Base-by-base conservation (phyloP, 2,329 filamentous ascomycete genomes). In the Diplodia corticola region DNA sequence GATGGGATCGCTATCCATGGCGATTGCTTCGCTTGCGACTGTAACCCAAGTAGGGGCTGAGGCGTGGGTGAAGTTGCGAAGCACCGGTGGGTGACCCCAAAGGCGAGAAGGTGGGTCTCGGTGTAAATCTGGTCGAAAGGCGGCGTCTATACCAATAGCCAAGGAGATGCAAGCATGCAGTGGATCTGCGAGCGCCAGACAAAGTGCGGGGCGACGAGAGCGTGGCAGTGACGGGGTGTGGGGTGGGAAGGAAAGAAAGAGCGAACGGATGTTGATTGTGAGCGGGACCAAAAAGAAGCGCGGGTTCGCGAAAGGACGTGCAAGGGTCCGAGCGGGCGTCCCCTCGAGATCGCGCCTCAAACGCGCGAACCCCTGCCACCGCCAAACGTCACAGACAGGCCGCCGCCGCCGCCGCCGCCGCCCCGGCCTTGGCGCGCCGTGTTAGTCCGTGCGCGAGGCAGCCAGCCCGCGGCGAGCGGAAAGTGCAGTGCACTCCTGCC, bases 1-100 rank as follows among this genome's bases (percentile, higher is more conserved):
- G n/a, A 65, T 55, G 17, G 50, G 63, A 12, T 65, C 44, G 17
- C 15, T 20, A 5, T 60, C 54, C 64, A 65, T 65, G 22, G 24
- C 20, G 30, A 51, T 6, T 9, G 26, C n/a, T 44, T 20, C 6
- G 22, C 15, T 9, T 6, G 13, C 26, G 24, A 9, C 7, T 12
- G 50, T n/a, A 13, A 37, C 15, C 6, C 17, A 20, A 7, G 40
- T 44, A 33, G 30, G 51, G 28, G 9, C 7, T n/a, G 13, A 26
- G 17, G 46, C 20, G 5, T 2, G 3, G 22, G 26, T n/a, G 22
- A 17, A 35, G 49, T 22, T 5, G n/a, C 30, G 35, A 30, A 30
- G 5, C 9, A 50, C 33, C 22, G 35, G 7, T 15, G 49, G 49
- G 17, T 13, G 49, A 26, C 20, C 13, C 13, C 22, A 28, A 26